Conservation (phyloP, 768 basidiomycete genomes). For the Favolaschia claudopus region DNA sequence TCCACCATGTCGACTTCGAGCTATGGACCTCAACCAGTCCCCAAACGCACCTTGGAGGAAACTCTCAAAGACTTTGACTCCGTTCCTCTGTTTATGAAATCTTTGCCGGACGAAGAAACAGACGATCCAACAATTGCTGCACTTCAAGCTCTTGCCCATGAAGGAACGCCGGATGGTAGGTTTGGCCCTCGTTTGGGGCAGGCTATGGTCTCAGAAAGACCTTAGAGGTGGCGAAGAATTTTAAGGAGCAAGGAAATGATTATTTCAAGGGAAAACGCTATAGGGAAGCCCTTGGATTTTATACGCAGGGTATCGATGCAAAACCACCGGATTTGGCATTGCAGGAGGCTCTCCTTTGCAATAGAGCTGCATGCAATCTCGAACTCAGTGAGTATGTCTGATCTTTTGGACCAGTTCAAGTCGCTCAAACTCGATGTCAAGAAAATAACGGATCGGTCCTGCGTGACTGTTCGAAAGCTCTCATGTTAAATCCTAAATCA, state of each 20-base stretch:
- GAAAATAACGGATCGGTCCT: conserved; percentile 92
- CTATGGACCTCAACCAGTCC: conserved; percentile 45
- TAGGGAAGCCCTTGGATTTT: conserved; percentile 89
- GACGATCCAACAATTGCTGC: conserved; percentile 78
- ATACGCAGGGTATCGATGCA: conserved; percentile 88
- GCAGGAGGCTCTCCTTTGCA: conserved; percentile 77
- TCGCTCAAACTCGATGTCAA: conserved; percentile 35
- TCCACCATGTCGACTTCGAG: conserved; percentile 10
- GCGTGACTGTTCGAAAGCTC: conserved; percentile 80
- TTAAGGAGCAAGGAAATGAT: conserved; percentile 96
- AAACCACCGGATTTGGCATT: conserved; percentile 70
- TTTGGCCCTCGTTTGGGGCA: conserved; percentile 32
- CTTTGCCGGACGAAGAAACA: conserved; percentile 74
- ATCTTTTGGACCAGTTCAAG: neutral
- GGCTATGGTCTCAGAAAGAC: neutral
- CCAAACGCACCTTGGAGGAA: conserved; percentile 43
- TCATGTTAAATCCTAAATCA: conserved; percentile 66
- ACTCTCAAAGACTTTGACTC: conserved; percentile 61
- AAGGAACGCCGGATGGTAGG: conserved; percentile 94
- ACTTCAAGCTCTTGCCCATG: conserved; percentile 83
- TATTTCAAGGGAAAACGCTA: conserved; percentile 89
- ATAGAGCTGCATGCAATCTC: conserved; percentile 93
- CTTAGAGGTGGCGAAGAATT: conserved; percentile 87
- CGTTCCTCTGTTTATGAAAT: conserved; percentile 92
- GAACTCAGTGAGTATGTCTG: conserved; percentile 69